phyloP scores from a whole-genome alignment of 129 eudicot genomes.

The Tagetes patula region DNA sequence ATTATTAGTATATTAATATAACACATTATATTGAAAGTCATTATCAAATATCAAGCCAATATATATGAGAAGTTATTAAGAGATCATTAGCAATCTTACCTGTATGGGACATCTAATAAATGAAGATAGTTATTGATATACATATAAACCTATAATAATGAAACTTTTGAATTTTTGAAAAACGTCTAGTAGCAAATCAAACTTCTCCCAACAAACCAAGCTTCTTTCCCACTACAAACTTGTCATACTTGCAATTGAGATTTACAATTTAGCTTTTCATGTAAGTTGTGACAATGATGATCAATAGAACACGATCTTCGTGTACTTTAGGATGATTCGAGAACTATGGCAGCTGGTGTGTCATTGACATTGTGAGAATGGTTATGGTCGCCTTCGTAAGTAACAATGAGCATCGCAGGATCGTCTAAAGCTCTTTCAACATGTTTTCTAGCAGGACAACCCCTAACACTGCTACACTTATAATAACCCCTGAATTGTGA shows the following conservation, averaged over 20 bases:
- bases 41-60: too few relatives aligned
- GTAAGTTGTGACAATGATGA: background rate
- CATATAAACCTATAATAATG: background rate
- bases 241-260: background rate
- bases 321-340: slow-evolving; percentile 4
- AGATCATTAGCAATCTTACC: too few relatives aligned
- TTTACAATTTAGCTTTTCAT: background rate
- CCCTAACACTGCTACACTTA: slow-evolving; percentile 91
- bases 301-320: background rate
- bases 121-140: background rate
- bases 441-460: slow-evolving; percentile 95
- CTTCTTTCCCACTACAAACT: slow-evolving; percentile 6
- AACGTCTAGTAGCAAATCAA: background rate
- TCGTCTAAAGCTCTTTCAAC: slow-evolving; percentile 92
- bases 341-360: slow-evolving; percentile 1
- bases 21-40: too few relatives aligned
- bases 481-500: slow-evolving; percentile 74
- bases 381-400: slow-evolving; percentile 96
- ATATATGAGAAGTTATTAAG: too few relatives aligned
- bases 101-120: background rate
- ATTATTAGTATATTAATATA: too few relatives aligned
- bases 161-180: background rate
- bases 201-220: background rate
- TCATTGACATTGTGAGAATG: slow-evolving; percentile 34
- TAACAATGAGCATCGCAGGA: slow-evolving; percentile 81